Percentiles rank a stretch among this genome's conserved stretches.
phyloP scores from a whole-genome alignment of 148 eudicot species.

The Camellia japonica region DNA sequence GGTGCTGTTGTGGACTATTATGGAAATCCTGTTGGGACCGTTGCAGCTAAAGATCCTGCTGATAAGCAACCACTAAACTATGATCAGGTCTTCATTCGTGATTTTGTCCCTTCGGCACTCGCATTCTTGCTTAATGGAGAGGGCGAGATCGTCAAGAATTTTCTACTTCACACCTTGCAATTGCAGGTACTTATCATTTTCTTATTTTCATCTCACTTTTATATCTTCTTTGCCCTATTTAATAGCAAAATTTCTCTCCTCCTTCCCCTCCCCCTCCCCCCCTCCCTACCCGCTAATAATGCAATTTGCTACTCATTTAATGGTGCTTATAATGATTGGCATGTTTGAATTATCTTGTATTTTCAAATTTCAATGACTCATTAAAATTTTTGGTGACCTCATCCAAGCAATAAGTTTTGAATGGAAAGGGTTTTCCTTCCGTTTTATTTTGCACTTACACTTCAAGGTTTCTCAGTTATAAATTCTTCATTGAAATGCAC shows the following conservation, averaged over 20 bases:
- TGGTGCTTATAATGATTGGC: background rate
- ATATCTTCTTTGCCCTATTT: background rate
- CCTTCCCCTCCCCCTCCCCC: no score
- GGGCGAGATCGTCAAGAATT: slow-evolving; percentile 77
- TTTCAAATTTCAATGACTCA: background rate
- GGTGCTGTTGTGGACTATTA: slow-evolving; percentile 68
- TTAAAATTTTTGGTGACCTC: background rate
- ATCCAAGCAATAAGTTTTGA: background rate
- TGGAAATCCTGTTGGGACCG: slow-evolving; percentile 80
- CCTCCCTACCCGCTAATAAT: background rate
- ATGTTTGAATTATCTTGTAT: background rate
- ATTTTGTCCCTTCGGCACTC: slow-evolving; percentile 84
- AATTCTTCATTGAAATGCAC: background rate
- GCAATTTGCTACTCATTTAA: background rate
- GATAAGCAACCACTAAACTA: slow-evolving; percentile 59
- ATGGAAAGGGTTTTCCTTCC: background rate
- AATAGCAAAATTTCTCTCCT: background rate
- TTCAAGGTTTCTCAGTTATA: background rate
- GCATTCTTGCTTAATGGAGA: slow-evolving; percentile 93
- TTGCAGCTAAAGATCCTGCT: slow-evolving; percentile 73
- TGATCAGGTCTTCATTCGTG: slow-evolving; percentile 88
- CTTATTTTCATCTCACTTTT: background rate
- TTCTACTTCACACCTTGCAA: slow-evolving; percentile 83
- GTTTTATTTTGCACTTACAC: background rate
- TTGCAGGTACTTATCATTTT: slow-evolving; percentile 57